Conservation (phyloP, 2,329 filamentous ascomycete genomes). For the Colletotrichum agaves region DNA sequence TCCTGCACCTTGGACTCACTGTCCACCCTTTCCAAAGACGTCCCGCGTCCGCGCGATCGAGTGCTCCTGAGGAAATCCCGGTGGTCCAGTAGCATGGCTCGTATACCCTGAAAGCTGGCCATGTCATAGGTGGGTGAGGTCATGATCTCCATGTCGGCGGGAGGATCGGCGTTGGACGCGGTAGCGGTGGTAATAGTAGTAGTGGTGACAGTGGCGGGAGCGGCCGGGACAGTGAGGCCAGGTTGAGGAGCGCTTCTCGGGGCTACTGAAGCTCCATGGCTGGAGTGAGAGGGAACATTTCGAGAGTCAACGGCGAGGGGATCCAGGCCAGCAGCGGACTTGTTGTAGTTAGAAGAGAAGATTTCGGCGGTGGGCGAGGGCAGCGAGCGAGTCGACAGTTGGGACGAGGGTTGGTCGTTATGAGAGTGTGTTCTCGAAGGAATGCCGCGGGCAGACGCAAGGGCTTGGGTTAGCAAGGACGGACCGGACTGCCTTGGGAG, state of each 20-base stretch:
- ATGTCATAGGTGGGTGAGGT: conserved; percentile 48
- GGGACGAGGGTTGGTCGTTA: conserved; percentile 23
- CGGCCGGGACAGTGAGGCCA: conserved; percentile 42
- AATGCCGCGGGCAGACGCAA: conserved; percentile 68
- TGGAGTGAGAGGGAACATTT: conserved; percentile 50
- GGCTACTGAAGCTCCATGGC: conserved; percentile 51
- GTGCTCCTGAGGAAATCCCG: conserved; percentile 45
- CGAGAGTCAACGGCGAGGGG: conserved; percentile 24
- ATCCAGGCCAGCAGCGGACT: conserved; percentile 41
- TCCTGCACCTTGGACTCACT: conserved; percentile 44
- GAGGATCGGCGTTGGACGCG: conserved; percentile 14
- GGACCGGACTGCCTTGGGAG: conserved; percentile 58
- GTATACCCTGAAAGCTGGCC: conserved; percentile 47
- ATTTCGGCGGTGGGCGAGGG: conserved; percentile 19
- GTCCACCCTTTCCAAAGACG: conserved; percentile 49
- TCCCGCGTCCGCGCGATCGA: conserved; percentile 41
- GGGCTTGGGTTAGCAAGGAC: conserved; percentile 67
- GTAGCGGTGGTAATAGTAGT: conserved; percentile 43
- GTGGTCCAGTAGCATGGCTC: conserved; percentile 50
- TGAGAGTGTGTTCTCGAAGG: conserved; percentile 33
- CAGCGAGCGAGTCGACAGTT: conserved; percentile 29
- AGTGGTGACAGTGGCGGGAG: conserved; percentile 44
- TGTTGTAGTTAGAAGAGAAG: not conserved
- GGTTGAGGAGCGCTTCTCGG: conserved; percentile 46
- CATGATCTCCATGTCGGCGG: conserved; percentile 44